Base-by-base conservation (phyloP, 768 basidiomycete species). In the Mycena epipterygia region DNA sequence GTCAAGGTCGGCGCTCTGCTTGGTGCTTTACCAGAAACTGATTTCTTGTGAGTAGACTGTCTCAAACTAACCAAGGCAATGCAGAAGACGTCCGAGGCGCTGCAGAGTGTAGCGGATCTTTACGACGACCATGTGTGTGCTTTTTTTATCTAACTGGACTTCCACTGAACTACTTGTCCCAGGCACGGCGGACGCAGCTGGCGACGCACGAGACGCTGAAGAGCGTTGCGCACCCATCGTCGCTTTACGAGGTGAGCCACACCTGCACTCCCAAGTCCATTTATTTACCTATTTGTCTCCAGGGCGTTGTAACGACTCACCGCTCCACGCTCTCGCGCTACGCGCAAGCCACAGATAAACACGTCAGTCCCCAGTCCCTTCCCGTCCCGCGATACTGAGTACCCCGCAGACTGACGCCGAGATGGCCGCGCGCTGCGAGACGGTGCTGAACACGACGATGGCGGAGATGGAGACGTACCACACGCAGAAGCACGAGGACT, bases 381-480 rank as follows among this genome's bases (percentile, higher is more conserved):
- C 11, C 25, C 14, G 29, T 39, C 23, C 25, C 19, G 42, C 27
- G 39, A n/a, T 37, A 53, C n/a, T 64, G 19, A 30, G 4, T 23
- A 51, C 12, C 23, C 63, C 29, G 32, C 76, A 92, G 90, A 78
- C 86, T 17, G 84, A 91, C 73, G 90, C 91, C 55, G 90, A 92
- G 21, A 81, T 91, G 71, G 89, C 90, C 2, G 86, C 89, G 4
- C 89, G 95, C 23, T 95, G 93, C 77, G 95, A 97, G 80, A 96
- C 95, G 0, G 93, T 95, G 9, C 82, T 97, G 30, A 96, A 96
- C 78, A 90, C 90, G 12, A 95, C 95, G 2, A 91, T 95, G 90
- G 93, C 95, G 0, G 95, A 96, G 82, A 90, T 96, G 85, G 92
- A 94, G 57, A 89, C 87, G 1, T 93, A 95, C 73, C 93, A 95